These are phyloP conservation scores for Hericium erinaceus DNA, from an alignment of 768 basidiomycete genomes.

Conservation along the genomic window DNA sequence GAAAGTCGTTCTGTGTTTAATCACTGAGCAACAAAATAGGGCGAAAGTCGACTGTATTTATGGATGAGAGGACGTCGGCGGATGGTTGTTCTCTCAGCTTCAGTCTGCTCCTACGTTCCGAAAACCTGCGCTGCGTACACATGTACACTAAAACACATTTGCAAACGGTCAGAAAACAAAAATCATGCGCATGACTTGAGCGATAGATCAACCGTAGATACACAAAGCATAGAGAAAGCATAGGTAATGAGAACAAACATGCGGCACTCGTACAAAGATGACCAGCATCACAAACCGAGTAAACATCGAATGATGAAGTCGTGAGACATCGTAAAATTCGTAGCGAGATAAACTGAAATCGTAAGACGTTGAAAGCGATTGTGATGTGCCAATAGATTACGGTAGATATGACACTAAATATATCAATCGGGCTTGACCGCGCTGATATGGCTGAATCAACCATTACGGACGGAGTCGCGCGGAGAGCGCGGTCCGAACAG, in stretches of 20 bases:
- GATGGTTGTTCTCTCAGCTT: too few relatives aligned
- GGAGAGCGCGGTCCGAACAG: slow-evolving; percentile 77
- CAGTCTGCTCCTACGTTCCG: too few relatives aligned
- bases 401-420: neutral
- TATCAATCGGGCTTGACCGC: neutral
- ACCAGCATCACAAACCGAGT: neutral
- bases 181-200: too few relatives aligned
- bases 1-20: too few relatives aligned
- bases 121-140: too few relatives aligned
- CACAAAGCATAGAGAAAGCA: neutral
- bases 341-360: neutral
- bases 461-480: slow-evolving; percentile 22
- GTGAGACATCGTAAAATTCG: neutral
- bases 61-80: too few relatives aligned
- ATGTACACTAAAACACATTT: too few relatives aligned
- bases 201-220: neutral
- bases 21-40: too few relatives aligned
- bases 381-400: neutral
- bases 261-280: neutral
- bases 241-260: neutral
- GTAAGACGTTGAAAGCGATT: neutral
- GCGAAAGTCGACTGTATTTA: too few relatives aligned
- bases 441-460: neutral
- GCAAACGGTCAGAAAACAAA: too few relatives aligned
- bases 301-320: neutral